Base-by-base conservation (phyloP, 441 rosid genomes). In the Bocquillonia castaneifolia region DNA sequence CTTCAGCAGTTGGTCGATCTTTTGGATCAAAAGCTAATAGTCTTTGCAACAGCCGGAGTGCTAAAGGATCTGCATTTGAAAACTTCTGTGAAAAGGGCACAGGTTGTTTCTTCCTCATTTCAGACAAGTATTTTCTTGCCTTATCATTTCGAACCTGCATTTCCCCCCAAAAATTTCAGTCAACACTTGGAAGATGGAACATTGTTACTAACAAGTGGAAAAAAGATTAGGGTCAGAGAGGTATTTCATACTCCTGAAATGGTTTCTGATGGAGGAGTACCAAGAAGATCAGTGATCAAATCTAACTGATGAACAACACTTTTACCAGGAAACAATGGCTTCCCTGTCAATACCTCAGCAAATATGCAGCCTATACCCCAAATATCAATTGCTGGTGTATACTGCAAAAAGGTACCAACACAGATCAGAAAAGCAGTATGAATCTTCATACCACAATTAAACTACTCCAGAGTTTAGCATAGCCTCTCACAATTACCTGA, bases 301-400 rank as follows among this genome's bases (percentile, higher is more conserved):
- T 95, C 98, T 74, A 95, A 78, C 78, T 95, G 98, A 83, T 92
- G 99, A 60, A 85, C 97, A 10, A 92, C 96, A 71, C 96, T 95
- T 83, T 93, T 95, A 70, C 98, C 99, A 65, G 98, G 96, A 78
- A 92, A 92, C 77, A 95, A 77, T 29, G 99, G 99, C 85, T 92
- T 95, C 79, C 99, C 98, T 5, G 86, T 80, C 79, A 95, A 83
- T 2, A 92, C 86, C 81, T 95, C 99, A 6, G 99, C 98, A 72
- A 96, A 92, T 71, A 96, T 96, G 91, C 99, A 96, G 57, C 99
- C 97, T 42, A 87, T 85, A 77, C 99, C 85, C 98, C 99, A 96
- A 72, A 89, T 80, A 79, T 96, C 98, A 69, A 96, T 96, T 18
- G 99, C 99, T n/a, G 96, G 99, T 17, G 99, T 96, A 75, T 96